Evolutionary conservation across 106 monocot genomes (phyloP).

Genomic region (Dendrobium chrysotoxum): DNA sequence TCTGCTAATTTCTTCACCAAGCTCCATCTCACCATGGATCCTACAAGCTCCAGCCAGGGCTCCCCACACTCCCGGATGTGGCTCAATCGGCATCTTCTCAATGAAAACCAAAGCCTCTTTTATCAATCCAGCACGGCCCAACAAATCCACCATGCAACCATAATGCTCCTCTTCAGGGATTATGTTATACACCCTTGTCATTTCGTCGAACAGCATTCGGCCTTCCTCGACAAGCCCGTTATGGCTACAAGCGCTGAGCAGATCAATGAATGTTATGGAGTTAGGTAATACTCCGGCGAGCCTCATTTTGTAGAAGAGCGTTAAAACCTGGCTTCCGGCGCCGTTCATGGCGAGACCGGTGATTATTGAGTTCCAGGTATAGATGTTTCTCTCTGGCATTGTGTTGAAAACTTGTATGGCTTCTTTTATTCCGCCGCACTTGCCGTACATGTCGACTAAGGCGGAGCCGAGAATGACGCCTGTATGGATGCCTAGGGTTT

Average conservation of each 20-base stretch:
- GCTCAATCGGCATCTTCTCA: constrained; percentile 45
- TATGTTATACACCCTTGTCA: constrained; percentile 34
- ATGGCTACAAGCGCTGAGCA: constrained; percentile 61
- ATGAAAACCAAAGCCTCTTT: constrained; percentile 51
- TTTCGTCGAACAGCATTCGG: constrained; percentile 32
- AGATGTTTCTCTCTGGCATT: constrained; percentile 57
- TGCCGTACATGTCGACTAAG: constrained; percentile 68
- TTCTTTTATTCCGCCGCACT: constrained; percentile 43
- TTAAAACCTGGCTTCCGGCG: constrained; percentile 27
- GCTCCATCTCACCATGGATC: constrained; percentile 39
- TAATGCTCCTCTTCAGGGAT: constrained; percentile 58
- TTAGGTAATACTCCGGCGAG: constrained; percentile 31
- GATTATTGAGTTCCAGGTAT: constrained; percentile 66
- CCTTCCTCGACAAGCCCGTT: constrained; percentile 53
- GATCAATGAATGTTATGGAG: constrained; percentile 41
- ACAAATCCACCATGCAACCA: constrained; percentile 69
- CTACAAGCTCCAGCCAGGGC: constrained; percentile 60
- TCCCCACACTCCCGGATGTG: constrained; percentile 46
- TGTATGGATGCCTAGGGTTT: neutral
- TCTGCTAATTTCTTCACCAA: constrained; percentile 46
- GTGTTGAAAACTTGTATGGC: constrained; percentile 41
- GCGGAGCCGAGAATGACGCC: constrained; percentile 33
- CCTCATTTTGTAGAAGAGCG: constrained; percentile 63
- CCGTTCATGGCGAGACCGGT: constrained; percentile 62
- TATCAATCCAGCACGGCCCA: constrained; percentile 48